phyloP scores from a whole-genome alignment of 177 flowering plant genomes.

The Telopea speciosissima region DNA sequence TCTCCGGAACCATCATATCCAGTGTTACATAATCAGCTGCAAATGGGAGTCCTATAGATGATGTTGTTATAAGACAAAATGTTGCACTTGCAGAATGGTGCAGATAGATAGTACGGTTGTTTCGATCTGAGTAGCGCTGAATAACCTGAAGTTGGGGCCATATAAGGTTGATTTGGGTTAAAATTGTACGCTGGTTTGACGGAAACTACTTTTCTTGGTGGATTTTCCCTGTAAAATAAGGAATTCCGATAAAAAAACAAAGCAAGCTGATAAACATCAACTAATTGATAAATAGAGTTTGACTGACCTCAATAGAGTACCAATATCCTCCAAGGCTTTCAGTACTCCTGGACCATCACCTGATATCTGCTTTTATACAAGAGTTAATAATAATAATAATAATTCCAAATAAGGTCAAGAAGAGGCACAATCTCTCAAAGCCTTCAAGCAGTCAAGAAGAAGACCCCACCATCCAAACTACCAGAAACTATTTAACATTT shows the following conservation, averaged over 20 bases:
- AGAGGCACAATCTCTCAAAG: background rate
- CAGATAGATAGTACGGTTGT: slow-evolving; percentile 8
- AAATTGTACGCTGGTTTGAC: slow-evolving; percentile 56
- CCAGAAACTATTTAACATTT: background rate
- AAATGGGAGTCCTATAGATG: slow-evolving; percentile 66
- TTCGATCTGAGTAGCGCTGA: slow-evolving; percentile 15
- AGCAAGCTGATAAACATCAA: background rate
- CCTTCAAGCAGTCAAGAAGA: background rate
- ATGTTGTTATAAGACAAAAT: slow-evolving; percentile 37
- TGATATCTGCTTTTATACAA: slow-evolving; percentile 48
- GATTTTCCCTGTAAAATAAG: slow-evolving; percentile 49
- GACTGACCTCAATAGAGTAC: slow-evolving; percentile 55
- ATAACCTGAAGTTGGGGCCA: slow-evolving; percentile 66
- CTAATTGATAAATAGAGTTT: background rate
- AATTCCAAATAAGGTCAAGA: background rate
- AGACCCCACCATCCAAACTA: background rate
- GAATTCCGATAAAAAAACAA: background rate
- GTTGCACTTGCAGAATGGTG: slow-evolving; percentile 15
- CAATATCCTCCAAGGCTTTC: slow-evolving; percentile 71
- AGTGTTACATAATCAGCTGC: slow-evolving; percentile 77
- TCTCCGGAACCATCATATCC: slow-evolving; percentile 70
- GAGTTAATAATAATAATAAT: slow-evolving; percentile 1
- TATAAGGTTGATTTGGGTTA: slow-evolving; percentile 33
- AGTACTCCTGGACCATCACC: slow-evolving; percentile 68
- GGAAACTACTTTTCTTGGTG: slow-evolving; percentile 70